Conservation (phyloP, 2,329 filamentous ascomycete species). For the Mycosphaerella arachidis region DNA sequence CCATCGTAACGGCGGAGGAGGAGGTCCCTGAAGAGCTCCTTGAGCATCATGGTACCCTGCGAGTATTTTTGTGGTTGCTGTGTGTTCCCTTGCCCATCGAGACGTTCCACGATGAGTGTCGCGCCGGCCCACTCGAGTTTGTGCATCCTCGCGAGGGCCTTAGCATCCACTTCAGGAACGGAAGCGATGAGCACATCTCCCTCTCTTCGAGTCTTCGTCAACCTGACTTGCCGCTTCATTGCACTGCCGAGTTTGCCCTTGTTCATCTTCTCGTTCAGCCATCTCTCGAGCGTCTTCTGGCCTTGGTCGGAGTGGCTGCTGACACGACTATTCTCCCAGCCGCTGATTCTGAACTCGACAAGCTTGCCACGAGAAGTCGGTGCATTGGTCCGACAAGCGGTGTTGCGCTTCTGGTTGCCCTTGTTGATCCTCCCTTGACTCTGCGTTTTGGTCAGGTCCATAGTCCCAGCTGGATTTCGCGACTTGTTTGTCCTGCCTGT, state of each 20-base stretch:
- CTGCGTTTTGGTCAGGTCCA: slow-evolving; percentile 18
- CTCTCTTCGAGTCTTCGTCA: slow-evolving; percentile 37
- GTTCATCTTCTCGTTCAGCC: slow-evolving; percentile 39
- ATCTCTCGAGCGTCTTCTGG: slow-evolving; percentile 35
- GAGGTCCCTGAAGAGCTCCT: slow-evolving; percentile 62
- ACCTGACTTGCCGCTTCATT: slow-evolving; percentile 26
- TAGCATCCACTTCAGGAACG: slow-evolving; percentile 35
- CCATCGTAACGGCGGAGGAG: slow-evolving; percentile 70
- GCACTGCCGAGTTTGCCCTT: slow-evolving; percentile 25
- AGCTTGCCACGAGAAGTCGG: slow-evolving; percentile 16
- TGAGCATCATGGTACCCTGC: slow-evolving; percentile 53
- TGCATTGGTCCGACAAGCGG: slow-evolving; percentile 25
- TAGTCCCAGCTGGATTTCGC: slow-evolving; percentile 2
- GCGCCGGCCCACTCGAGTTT: slow-evolving; percentile 38
- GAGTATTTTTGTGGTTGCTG: slow-evolving; percentile 13
- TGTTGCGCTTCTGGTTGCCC: slow-evolving; percentile 14
- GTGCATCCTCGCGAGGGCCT: slow-evolving; percentile 37
- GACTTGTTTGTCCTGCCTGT: slow-evolving; percentile 29
- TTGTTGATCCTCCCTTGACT: slow-evolving; percentile 29
- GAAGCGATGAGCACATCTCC: slow-evolving; percentile 35
- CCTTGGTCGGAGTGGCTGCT: slow-evolving; percentile 33
- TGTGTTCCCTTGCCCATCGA: slow-evolving; percentile 16
- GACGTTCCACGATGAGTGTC: slow-evolving; percentile 35
- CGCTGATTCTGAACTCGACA: slow-evolving; percentile 37
- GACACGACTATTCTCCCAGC: slow-evolving; percentile 39